Conservation (phyloP, 768 basidiomycete genomes). For the Ramaria sp. region DNA sequence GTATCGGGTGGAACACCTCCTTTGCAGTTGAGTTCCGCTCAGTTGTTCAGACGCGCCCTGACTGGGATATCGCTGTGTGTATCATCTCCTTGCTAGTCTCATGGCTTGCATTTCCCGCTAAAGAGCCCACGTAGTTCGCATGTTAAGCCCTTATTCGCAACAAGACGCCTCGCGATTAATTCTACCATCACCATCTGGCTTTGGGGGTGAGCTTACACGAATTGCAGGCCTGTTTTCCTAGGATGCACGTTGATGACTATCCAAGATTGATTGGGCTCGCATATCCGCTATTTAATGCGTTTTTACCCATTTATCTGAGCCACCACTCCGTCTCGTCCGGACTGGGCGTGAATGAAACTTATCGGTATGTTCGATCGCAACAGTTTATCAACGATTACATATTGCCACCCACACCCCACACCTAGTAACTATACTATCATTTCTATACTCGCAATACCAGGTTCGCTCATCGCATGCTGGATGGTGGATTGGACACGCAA, state of each 20-base stretch:
- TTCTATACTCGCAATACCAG: conserved; percentile 36
- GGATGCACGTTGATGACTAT: neutral
- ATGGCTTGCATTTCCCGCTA: neutral
- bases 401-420: neutral
- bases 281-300: conserved; percentile 42
- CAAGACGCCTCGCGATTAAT: conserved; percentile 32
- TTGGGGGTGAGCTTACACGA: conserved; percentile 33
- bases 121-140: conserved; percentile 27
- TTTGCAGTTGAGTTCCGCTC: conserved; percentile 15
- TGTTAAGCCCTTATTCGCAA: conserved; percentile 38
- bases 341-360: conserved; percentile 21
- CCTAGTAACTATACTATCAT: conserved; percentile 35
- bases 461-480: conserved; percentile 34
- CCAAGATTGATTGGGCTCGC: conserved; percentile 38
- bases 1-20: conserved; percentile 16
- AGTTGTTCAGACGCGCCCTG: conserved; percentile 25
- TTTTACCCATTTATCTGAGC: conserved; percentile 38
- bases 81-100: neutral
- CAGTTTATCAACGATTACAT: neutral
- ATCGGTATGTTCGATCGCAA: conserved; percentile 17
- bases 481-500: conserved; percentile 34
- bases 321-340: conserved; percentile 15
- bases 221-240: neutral
- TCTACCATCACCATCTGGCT: conserved; percentile 37
- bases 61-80: conserved; percentile 31